Evolutionary conservation across 441 rosid genomes (phyloP), one percentile per base, ranked within the genome.

Genomic region (Croton setiger): DNA sequence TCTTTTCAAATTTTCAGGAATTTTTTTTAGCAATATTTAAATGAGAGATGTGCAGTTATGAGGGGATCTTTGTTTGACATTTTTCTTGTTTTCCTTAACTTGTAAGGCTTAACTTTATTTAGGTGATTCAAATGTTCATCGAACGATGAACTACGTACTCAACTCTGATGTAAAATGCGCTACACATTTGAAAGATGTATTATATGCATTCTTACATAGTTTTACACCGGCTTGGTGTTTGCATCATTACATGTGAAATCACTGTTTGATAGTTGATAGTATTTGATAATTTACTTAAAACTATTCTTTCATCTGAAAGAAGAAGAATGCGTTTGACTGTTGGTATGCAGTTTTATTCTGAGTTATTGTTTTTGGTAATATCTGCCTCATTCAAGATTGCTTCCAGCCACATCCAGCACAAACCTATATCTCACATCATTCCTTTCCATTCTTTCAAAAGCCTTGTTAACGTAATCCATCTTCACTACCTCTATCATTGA

Each of bases 351-450:
- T 7, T 17, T 0, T 12, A 11, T 21, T 10, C 21, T 63, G 37
- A 10, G 14, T 57, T 36, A 13, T 57, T 17, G 2, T 0, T 4
- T n/a, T 39, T 45, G 1, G 15, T 11, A 7, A 13, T 63, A 63
- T 47, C 5, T 48, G 43, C 20, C 41, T 73, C 60, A 65, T 33
- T 75, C 70, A 4, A 72, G 74, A 54, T 79, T 72, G 73, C 82
- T 75, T 65, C 83, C 78, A 2, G 80, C 82, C 36, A 74, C 79
- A 44, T 84, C 86, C 18, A 77, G 63, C 58, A 83, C 86, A 58
- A 84, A 81, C 74, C 86, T 72, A 21, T 75, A 74, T 64, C 82
- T 74, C 15, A 72, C 83, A 55, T 83, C 87, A 59, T 83, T 86
- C 79, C 31, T 78, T 68, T 77, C 84, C 66, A 79, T 78, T 66